phyloP scores from a whole-genome alignment of 345 rosid species.

The Hibiscus trionum region DNA sequence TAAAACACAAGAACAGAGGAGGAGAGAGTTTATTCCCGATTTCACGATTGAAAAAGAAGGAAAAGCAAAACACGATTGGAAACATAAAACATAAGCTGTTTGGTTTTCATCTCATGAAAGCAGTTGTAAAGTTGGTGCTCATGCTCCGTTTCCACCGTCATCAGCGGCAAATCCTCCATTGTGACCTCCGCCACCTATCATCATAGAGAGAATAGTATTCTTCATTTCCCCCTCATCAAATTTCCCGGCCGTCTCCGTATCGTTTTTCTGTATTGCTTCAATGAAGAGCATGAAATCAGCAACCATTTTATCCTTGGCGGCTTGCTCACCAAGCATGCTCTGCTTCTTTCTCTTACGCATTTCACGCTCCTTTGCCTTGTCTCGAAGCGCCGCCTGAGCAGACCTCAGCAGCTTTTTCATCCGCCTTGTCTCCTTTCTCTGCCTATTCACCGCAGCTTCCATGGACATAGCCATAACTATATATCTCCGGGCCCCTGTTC shows the following conservation, averaged over 20 bases:
- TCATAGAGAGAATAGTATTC: not conserved
- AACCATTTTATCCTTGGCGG: not conserved
- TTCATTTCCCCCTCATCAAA: not conserved
- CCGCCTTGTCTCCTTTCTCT: not conserved
- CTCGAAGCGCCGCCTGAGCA: not conserved
- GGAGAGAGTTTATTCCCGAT: too few species aligned
- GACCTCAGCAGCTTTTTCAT: not conserved
- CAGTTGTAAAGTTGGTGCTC: not conserved
- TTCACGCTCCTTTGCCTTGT: not conserved
- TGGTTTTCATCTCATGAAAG: too few species aligned
- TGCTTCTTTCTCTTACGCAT: not conserved
- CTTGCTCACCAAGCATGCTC: not conserved
- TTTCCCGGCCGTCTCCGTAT: not conserved
- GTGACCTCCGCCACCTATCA: not conserved
- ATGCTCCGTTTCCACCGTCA: not conserved
- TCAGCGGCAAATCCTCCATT: not conserved
- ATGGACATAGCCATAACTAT: too few species aligned
- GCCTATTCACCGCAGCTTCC: not conserved
- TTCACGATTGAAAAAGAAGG: too few species aligned
- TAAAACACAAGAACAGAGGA: too few species aligned
- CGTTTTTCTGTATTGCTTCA: not conserved
- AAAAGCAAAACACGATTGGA: too few species aligned
- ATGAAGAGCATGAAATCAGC: not conserved
- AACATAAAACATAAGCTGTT: too few species aligned
- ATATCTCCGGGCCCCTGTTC: too few species aligned